Evolutionary conservation across 257 asterid species (phyloP).

Genomic region (Solanum pimpinellifolium): DNA sequence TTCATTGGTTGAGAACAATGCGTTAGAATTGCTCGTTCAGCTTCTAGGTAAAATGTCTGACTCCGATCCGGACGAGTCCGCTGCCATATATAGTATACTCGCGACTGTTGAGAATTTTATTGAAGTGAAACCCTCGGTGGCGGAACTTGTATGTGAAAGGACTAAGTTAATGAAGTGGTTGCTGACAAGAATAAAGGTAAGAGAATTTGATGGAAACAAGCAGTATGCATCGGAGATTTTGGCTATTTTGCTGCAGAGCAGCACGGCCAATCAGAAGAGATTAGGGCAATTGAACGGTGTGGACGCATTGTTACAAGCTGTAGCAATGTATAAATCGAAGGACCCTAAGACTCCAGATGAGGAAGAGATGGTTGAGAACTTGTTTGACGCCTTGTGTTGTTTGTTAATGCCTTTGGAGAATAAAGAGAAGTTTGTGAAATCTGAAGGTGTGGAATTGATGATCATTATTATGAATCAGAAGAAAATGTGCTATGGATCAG

Average conservation of each 20-base stretch:
- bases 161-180: constrained; percentile 92
- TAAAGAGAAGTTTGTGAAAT: constrained; percentile 90
- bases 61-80: constrained; percentile 73
- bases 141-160: constrained; percentile 90
- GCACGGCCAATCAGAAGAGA: constrained; percentile 69
- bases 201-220: constrained; percentile 84
- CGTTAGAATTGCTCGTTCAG: constrained; percentile 77
- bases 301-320: constrained; percentile 88
- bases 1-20: constrained; percentile 75
- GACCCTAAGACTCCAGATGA: constrained; percentile 91
- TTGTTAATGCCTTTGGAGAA: constrained; percentile 96
- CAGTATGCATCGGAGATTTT: constrained; percentile 94
- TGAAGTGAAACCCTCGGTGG: constrained; percentile 73
- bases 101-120: constrained; percentile 74
- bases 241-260: constrained; percentile 84
- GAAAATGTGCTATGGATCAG: constrained; percentile 87
- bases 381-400: constrained; percentile 86
- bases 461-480: constrained; percentile 96
- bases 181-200: constrained; percentile 65
- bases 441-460: constrained; percentile 99
- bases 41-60: constrained; percentile 60
- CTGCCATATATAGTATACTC: constrained; percentile 67
- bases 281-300: constrained; percentile 96
- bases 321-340: constrained; percentile 85
- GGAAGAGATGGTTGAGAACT: constrained; percentile 98